phyloP scores from a whole-genome alignment of 2,329 filamentous ascomycete genomes.

The Neodidymelliopsis sp. region DNA sequence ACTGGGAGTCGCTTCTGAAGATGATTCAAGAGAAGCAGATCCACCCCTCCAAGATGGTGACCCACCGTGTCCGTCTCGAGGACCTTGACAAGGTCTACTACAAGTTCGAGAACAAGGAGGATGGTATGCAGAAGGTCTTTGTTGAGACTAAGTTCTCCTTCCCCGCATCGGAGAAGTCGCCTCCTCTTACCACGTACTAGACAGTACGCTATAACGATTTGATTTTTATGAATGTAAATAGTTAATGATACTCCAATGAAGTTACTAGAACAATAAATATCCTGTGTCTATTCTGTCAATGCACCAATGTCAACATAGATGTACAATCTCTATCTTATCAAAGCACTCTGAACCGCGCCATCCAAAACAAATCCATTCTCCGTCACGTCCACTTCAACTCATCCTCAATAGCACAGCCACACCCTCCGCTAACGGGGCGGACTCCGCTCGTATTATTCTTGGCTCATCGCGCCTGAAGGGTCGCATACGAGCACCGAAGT shows the following conservation, averaged over 20 bases:
- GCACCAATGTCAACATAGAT: too few species aligned
- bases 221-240: background rate
- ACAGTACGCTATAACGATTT: background rate
- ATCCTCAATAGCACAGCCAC: too few species aligned
- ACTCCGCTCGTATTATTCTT: too few species aligned
- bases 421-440: too few species aligned
- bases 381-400: too few species aligned
- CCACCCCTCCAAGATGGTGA: slow-evolving; percentile 81
- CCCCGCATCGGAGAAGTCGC: slow-evolving; percentile 59
- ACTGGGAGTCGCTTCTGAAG: slow-evolving; percentile 80
- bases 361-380: too few species aligned
- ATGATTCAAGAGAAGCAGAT: slow-evolving; percentile 72
- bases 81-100: slow-evolving; percentile 61
- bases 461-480: too few species aligned
- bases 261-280: too few species aligned
- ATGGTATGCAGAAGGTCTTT: slow-evolving; percentile 83
- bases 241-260: slow-evolving; percentile 5
- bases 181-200: slow-evolving; percentile 58
- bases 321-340: too few species aligned
- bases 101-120: slow-evolving; percentile 73
- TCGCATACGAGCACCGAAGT: too few species aligned
- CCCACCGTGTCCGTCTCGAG: slow-evolving; percentile 70
- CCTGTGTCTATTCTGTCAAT: too few species aligned
- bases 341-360: too few species aligned
- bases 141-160: slow-evolving; percentile 66